Conservation (phyloP, 331 rosid genomes). For the Malus hybrid region DNA sequence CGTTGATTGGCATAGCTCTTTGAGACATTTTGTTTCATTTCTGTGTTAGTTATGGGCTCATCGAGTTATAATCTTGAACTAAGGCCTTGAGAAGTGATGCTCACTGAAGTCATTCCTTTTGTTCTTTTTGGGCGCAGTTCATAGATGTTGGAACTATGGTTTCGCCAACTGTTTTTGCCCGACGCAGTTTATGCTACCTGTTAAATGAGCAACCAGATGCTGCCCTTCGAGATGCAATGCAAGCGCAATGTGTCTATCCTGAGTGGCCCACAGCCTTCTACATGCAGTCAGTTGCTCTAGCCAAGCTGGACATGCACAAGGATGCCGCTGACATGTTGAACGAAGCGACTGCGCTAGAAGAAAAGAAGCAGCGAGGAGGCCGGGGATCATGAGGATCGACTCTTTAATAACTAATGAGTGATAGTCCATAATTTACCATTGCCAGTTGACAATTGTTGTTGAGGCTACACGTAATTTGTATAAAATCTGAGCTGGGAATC, state of each 20-base stretch:
- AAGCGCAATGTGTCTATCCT: constrained; percentile 85
- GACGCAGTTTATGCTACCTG: constrained; percentile 92
- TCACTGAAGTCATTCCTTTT: neutral
- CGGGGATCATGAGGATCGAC: constrained; percentile 37
- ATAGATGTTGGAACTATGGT: constrained; percentile 90
- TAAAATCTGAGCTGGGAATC: constrained; percentile 69
- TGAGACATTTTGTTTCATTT: neutral
- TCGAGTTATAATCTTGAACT: neutral
- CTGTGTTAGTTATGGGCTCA: neutral
- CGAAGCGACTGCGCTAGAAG: constrained; percentile 86
- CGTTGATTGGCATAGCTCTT: neutral
- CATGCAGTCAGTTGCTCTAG: constrained; percentile 98
- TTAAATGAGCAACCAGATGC: constrained; percentile 86
- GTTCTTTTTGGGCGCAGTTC: constrained; percentile 42
- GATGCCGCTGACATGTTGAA: constrained; percentile 94
- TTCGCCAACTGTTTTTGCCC: constrained; percentile 89
- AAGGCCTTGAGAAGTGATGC: neutral
- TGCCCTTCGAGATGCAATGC: constrained; percentile 98
- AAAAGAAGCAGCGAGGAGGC: constrained; percentile 80
- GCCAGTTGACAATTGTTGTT: constrained; percentile 18
- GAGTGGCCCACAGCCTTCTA: constrained; percentile 97
- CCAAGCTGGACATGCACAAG: constrained; percentile 91
- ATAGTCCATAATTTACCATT: constrained; percentile 4
- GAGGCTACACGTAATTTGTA: constrained; percentile 64
- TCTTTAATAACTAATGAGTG: neutral